phyloP scores from a whole-genome alignment of 2,329 filamentous ascomycete genomes.

The Cladophialophora exuberans region DNA sequence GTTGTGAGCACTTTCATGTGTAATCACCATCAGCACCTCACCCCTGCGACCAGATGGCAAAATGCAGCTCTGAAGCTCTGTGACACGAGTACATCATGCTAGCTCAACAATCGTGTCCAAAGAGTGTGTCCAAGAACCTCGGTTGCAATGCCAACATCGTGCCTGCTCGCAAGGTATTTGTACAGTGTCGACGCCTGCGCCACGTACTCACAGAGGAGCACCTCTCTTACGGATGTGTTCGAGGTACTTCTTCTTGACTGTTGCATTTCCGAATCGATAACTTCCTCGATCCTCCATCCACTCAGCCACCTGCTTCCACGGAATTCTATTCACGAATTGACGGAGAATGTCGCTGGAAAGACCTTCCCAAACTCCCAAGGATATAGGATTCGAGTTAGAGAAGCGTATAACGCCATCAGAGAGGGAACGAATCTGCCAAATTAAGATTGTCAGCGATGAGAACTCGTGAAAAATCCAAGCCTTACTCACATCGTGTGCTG shows the following conservation, averaged over 20 bases:
- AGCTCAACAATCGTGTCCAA: too few relatives aligned
- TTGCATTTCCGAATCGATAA: conserved; percentile 64
- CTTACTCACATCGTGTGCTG: conserved; percentile 47
- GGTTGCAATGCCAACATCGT: too few relatives aligned
- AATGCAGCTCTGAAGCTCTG: too few relatives aligned
- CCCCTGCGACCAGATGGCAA: too few relatives aligned
- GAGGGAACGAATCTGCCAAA: conserved; percentile 45
- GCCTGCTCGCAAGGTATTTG: too few relatives aligned
- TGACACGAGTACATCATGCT: too few relatives aligned
- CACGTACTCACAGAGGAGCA: background rate
- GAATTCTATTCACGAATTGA: conserved; percentile 48
- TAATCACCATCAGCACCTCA: too few relatives aligned
- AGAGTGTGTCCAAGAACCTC: too few relatives aligned
- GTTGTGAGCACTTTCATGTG: too few relatives aligned
- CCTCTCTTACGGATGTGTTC: conserved; percentile 42
- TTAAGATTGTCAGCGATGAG: conserved; percentile 1
- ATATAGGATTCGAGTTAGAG: conserved; percentile 24
- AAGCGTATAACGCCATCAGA: conserved; percentile 42
- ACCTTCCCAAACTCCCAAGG: conserved; percentile 11
- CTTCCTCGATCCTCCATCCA: conserved; percentile 59
- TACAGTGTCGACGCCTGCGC: background rate
- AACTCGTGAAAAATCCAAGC: background rate
- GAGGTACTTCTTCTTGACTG: conserved; percentile 65
- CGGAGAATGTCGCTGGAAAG: conserved; percentile 14
- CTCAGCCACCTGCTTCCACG: conserved; percentile 63